phyloP scores from a whole-genome alignment of 2,329 filamentous ascomycete genomes.

The Boeremia lycopersici region DNA sequence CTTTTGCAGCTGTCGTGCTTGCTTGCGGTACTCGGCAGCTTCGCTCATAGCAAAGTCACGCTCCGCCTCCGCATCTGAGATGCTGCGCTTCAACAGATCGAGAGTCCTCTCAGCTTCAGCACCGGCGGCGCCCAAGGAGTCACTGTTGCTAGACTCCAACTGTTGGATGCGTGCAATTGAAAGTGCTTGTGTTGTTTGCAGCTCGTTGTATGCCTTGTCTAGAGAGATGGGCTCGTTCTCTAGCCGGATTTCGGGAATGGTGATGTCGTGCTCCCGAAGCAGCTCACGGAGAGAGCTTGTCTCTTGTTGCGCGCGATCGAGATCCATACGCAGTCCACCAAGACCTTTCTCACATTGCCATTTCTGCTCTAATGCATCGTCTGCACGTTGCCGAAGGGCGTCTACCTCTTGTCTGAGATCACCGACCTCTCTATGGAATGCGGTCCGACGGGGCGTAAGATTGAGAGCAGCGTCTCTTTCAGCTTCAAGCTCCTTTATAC shows the following conservation, averaged over 20 bases:
- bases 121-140: constrained; percentile 43
- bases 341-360: constrained; percentile 95
- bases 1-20: constrained; percentile 64
- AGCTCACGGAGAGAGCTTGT: constrained; percentile 80
- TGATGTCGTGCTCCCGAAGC: constrained; percentile 81
- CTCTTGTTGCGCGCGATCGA: constrained; percentile 93
- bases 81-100: constrained; percentile 69
- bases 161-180: constrained; percentile 70
- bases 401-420: constrained; percentile 84
- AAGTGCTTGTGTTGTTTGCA: constrained; percentile 73
- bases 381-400: constrained; percentile 80
- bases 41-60: constrained; percentile 74
- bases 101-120: constrained; percentile 66
- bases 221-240: constrained; percentile 69
- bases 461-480: constrained; percentile 77
- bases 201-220: constrained; percentile 73
- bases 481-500: constrained; percentile 73
- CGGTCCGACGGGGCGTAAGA: constrained; percentile 72
- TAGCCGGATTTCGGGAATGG: constrained; percentile 66
- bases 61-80: constrained; percentile 72
- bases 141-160: constrained; percentile 61
- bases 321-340: constrained; percentile 89
- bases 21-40: constrained; percentile 64
- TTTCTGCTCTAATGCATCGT: constrained; percentile 93
- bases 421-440: constrained; percentile 83